Evolutionary conservation across 2,329 filamentous ascomycete genomes (phyloP).

Genomic region (Acephala macrosclerotiorum): DNA sequence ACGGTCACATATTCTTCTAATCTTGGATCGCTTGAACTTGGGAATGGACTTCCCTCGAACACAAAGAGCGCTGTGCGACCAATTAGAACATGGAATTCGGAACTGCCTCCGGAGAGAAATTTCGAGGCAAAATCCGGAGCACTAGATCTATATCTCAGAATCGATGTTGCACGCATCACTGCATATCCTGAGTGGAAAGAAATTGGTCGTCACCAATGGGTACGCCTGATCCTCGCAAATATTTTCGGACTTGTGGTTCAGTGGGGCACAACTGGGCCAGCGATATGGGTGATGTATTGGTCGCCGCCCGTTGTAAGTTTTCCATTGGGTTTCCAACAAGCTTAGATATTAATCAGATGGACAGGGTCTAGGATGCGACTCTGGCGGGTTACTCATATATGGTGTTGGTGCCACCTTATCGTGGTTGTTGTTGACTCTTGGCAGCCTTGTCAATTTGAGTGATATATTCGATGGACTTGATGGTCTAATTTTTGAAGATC

Average conservation of each 20-base stretch:
- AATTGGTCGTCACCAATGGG: neutral
- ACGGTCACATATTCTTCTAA: too few species aligned
- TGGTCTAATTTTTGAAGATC: too few species aligned
- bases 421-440: neutral
- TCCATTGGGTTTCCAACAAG: neutral
- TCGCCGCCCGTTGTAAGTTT: slow-evolving; percentile 1
- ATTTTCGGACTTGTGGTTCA: slow-evolving; percentile 4
- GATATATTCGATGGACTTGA: too few species aligned
- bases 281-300: neutral
- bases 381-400: neutral
- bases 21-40: too few species aligned
- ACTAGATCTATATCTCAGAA: slow-evolving; percentile 4
- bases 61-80: too few species aligned
- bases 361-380: slow-evolving; percentile 8
- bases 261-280: neutral
- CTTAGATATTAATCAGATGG: too few species aligned
- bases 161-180: neutral
- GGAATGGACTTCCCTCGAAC: too few species aligned
- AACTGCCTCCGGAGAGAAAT: neutral
- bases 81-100: too few species aligned
- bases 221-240: neutral
- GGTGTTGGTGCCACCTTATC: slow-evolving; percentile 1
- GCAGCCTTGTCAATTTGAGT: too few species aligned
- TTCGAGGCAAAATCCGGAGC: neutral
- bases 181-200: slow-evolving; percentile 9